Percentiles rank a stretch among this genome's conserved stretches.
Evolutionary conservation across 2,329 filamentous ascomycete genomes (phyloP).

Genomic region (Sclerotiophoma versabilis): DNA sequence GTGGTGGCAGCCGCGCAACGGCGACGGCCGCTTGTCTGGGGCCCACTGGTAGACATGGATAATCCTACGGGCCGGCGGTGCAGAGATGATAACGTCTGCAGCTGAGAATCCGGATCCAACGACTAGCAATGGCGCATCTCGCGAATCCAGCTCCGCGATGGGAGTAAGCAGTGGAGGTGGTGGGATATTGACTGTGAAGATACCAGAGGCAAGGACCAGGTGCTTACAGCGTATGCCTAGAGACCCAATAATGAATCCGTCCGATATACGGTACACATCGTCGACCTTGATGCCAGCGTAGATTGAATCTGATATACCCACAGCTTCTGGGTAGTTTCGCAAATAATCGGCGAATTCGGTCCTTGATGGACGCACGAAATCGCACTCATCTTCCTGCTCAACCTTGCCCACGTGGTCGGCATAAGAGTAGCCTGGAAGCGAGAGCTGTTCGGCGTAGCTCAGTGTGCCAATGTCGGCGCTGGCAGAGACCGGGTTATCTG

Average conservation of each 20-base stretch:
- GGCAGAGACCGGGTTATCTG: slow-evolving; percentile 59
- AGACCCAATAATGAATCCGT: slow-evolving; percentile 60
- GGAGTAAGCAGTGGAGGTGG: slow-evolving; percentile 59
- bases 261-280: slow-evolving; percentile 53
- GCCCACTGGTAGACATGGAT: slow-evolving; percentile 68
- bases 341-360: slow-evolving; percentile 64
- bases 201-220: slow-evolving; percentile 66
- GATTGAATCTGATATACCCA: slow-evolving; percentile 59
- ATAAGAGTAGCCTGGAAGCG: slow-evolving; percentile 66
- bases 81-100: slow-evolving; percentile 66
- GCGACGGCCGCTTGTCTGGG: slow-evolving; percentile 62
- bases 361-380: slow-evolving; percentile 63
- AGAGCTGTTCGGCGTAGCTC: slow-evolving; percentile 69
- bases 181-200: slow-evolving; percentile 63
- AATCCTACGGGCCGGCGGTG: slow-evolving; percentile 58
- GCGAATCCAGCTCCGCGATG: slow-evolving; percentile 43
- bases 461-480: slow-evolving; percentile 65
- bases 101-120: slow-evolving; percentile 69
- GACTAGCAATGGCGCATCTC: slow-evolving; percentile 58
- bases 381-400: slow-evolving; percentile 50
- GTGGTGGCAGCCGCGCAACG: slow-evolving; percentile 65
- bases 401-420: slow-evolving; percentile 58
- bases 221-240: slow-evolving; percentile 62
- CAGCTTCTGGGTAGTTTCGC: slow-evolving; percentile 60
- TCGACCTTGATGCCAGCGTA: slow-evolving; percentile 52